Percentiles rank a stretch among this genome's conserved stretches.
Evolutionary conservation across 2,329 filamentous ascomycete genomes (phyloP).

Genomic region (Aspergillus sp.): DNA sequence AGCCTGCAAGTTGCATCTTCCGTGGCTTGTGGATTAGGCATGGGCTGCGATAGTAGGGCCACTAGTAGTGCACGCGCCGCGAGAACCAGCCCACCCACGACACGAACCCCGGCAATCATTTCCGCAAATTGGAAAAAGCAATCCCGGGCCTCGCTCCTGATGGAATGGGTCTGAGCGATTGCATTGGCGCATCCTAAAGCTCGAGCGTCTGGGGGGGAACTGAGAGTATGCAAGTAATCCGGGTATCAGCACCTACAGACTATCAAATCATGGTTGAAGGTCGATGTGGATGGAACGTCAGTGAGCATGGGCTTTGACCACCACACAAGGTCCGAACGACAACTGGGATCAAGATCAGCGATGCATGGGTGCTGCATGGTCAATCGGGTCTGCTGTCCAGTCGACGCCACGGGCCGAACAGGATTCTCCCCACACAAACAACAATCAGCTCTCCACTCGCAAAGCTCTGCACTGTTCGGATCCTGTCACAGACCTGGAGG

Average conservation of each 20-base stretch:
- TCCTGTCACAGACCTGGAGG: not conserved
- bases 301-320: not conserved
- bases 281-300: not conserved
- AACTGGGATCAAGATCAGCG: not conserved
- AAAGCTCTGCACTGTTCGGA: not conserved
- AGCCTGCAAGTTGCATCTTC: not conserved
- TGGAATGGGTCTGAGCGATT: not conserved
- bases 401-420: not conserved
- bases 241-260: not conserved
- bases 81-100: not conserved
- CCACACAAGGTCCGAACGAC: not conserved
- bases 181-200: not conserved
- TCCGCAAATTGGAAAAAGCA: not conserved
- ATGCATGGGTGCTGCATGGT: not conserved
- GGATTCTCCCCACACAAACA: too few species aligned
- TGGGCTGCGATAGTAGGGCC: not conserved
- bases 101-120: not conserved
- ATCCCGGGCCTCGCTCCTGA: not conserved
- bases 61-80: not conserved
- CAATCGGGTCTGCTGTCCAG: not conserved
- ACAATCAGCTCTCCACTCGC: constrained; percentile 1
- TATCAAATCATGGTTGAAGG: not conserved
- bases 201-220: not conserved
- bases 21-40: constrained; percentile 6
- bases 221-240: constrained; percentile 2